Evolutionary conservation across 108 stramenopile genomes (phyloP), one percentile per base, ranked within the genome.

Genomic region (Cyclotella atomus): DNA sequence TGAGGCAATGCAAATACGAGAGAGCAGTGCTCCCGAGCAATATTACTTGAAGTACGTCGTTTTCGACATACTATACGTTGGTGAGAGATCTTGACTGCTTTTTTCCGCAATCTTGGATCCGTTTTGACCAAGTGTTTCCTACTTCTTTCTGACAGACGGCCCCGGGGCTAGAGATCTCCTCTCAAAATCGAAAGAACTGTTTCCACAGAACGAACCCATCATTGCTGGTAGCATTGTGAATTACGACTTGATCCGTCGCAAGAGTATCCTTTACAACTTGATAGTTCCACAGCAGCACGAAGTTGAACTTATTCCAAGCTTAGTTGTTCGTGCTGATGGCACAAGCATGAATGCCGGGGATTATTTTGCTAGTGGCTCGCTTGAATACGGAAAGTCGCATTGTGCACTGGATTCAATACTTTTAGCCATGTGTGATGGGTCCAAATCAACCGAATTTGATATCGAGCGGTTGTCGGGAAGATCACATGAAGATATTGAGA

Each of bases 281-380:
- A 65, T 95, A 12, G 50, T 60, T 17, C 75, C 84, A 33, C 89
- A 92, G 63, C 47, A 77, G 10, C 85, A 88, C 45, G 65, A 81
- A 19, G 82, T 93, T 17, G 92, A 93, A 56, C 71, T 89, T 45
- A 79, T 88, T 15, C 50, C 71, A n/a, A 78, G 90, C 10, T 35
- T 79, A 7, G 76, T 95, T n/a, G 81, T 95, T 49, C 84, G 90
- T 2, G 82, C 87, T 19, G 87, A 89, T 63, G 92, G 95, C 34
- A 74, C 85, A 10, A 81, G 62, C n/a, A 74, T 85, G 29, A 55
- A 68, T 15, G 91, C 81, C 3, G 64, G 76, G 16, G 79, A 86
- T 2, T 93, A 91, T 59, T 95, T 91, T 64, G 76, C 76, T 6
- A 34, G 56, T 21, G 65, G 75, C 5, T 41, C 62, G 28, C 44